phyloP scores from a whole-genome alignment of 169 alveolate genomes.

The Plasmodium billcollinsi region DNA sequence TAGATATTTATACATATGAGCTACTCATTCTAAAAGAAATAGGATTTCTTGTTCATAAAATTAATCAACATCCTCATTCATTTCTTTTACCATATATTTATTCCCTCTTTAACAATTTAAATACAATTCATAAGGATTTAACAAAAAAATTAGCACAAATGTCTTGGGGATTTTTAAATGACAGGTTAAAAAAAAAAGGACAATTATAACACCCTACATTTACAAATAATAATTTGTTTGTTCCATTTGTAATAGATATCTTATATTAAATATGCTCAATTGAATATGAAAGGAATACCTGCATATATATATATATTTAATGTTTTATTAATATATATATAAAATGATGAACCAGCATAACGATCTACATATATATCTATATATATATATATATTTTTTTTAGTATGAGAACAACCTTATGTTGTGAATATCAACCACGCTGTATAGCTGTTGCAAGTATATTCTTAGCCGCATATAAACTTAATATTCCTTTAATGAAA shows the following conservation, averaged over 20 bases:
- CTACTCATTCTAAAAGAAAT: conserved; percentile 89
- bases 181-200: conserved; percentile 82
- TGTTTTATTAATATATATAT: too few species aligned
- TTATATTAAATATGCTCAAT: background rate
- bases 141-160: conserved; percentile 88
- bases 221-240: background rate
- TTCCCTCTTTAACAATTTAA: conserved; percentile 88
- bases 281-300: too few species aligned
- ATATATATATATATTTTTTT: background rate
- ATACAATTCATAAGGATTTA: conserved; percentile 81
- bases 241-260: background rate
- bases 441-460: conserved; percentile 85
- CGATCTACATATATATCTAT: too few species aligned
- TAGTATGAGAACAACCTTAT: conserved; percentile 85
- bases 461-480: conserved; percentile 82
- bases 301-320: too few species aligned
- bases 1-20: conserved; percentile 90
- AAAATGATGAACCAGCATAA: too few species aligned
- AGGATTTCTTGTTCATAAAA: conserved; percentile 88
- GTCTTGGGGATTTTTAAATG: conserved; percentile 94
- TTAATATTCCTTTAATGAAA: conserved; percentile 79
- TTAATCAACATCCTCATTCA: conserved; percentile 87
- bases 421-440: conserved; percentile 86
- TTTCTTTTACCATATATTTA: conserved; percentile 90
- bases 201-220: too few species aligned